Percentiles rank a stretch among this genome's conserved stretches.
phyloP scores from a whole-genome alignment of 805 yeast species.

The Wickerhamiella parazyma region DNA sequence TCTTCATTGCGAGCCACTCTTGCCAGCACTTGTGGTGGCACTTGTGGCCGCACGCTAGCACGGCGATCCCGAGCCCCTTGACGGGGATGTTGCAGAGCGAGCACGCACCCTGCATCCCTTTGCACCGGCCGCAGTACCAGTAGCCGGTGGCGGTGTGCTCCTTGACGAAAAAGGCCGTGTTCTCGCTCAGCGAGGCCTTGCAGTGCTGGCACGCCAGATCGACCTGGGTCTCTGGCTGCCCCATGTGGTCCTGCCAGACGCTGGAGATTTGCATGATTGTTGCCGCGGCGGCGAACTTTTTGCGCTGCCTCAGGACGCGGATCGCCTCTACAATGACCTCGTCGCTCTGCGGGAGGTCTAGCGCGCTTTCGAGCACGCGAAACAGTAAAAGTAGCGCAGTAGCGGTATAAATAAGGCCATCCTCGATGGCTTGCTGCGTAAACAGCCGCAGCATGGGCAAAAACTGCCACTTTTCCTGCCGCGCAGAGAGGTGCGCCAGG shows the following conservation, averaged over 20 bases:
- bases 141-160: constrained; percentile 40
- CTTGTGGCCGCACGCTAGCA: constrained; percentile 68
- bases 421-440: constrained; percentile 8
- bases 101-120: constrained; percentile 49
- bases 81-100: constrained; percentile 65
- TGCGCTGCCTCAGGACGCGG: constrained; percentile 10
- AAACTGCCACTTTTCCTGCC: constrained; percentile 16
- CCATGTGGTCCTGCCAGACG: constrained; percentile 12
- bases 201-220: constrained; percentile 35
- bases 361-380: constrained; percentile 11
- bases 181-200: constrained; percentile 23
- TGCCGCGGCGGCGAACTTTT: constrained; percentile 41
- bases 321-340: constrained; percentile 15
- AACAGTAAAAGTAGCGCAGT: constrained; percentile 16
- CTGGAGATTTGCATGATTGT: constrained; percentile 28
- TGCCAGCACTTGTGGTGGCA: constrained; percentile 73
- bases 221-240: constrained; percentile 26
- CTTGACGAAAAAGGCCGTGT: constrained; percentile 18
- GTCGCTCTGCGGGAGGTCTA: constrained; percentile 7
- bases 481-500: constrained; percentile 3
- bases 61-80: constrained; percentile 49
- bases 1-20: constrained; percentile 59
- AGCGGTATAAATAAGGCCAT: constrained; percentile 13
- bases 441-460: constrained; percentile 13
- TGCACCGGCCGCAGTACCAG: constrained; percentile 78